A percentile compares a stretch with the other conserved stretches of the same genome.
Conservation (phyloP, 2,329 filamentous ascomycete species). For the Biscogniauxia marginata region DNA sequence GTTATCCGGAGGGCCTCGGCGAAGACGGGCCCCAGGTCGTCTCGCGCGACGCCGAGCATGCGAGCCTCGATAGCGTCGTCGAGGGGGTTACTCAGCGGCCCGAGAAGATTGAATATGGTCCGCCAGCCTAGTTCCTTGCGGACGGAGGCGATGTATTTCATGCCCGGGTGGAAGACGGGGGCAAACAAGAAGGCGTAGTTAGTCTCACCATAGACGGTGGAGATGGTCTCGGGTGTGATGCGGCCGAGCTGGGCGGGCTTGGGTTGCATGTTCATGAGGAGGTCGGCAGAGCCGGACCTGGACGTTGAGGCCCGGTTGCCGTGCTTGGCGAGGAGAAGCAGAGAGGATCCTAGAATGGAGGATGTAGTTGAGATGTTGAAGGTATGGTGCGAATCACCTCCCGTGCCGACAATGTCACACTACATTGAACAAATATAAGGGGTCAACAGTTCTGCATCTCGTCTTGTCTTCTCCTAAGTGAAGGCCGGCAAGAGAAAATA, state of each 20-base stretch:
- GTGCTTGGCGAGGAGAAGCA: conserved; percentile 88
- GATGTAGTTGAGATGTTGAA: conserved; percentile 98
- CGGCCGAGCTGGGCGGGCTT: conserved; percentile 71
- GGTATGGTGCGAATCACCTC: conserved; percentile 93
- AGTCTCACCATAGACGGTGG: conserved; percentile 69
- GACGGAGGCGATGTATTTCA: conserved; percentile 83
- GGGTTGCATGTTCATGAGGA: conserved; percentile 74
- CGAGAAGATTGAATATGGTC: conserved; percentile 96
- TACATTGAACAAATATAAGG: conserved; percentile 25
- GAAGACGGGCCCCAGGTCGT: conserved; percentile 84
- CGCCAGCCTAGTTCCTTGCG: conserved; percentile 87
- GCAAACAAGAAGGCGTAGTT: conserved; percentile 97
- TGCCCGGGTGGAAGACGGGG: conserved; percentile 93
- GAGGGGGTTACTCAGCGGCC: conserved; percentile 87
- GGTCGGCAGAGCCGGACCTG: conserved; percentile 90
- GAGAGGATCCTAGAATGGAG: conserved; percentile 83
- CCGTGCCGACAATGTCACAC: conserved; percentile 95
- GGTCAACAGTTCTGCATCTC: not conserved
- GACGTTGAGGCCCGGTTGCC: conserved; percentile 95
- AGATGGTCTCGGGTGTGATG: conserved; percentile 69
- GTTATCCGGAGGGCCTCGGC: conserved; percentile 76
- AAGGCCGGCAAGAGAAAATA: not conserved
- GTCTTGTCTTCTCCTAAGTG: not conserved
- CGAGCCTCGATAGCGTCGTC: conserved; percentile 83
- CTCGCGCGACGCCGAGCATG: conserved; percentile 87